Evolutionary conservation across 225 moss, liverwort and hornwort species (phyloP), one percentile per base, ranked within the genome.

Genomic region (Pseudisothecium myosuroides): DNA sequence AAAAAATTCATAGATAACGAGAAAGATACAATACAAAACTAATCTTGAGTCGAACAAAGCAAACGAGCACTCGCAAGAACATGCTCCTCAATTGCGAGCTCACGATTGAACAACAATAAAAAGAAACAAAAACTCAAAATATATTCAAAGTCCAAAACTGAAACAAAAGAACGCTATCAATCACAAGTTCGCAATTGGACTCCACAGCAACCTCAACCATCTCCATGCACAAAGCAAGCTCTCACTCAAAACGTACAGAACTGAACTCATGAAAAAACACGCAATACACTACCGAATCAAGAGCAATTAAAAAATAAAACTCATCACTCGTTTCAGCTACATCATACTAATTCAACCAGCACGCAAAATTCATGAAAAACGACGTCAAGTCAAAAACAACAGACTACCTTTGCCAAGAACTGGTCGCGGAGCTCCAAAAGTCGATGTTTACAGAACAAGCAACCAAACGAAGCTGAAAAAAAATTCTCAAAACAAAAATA

Each of bases 341-440:
- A 26, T 47, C 54, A 63, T 27, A 73, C 36, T 10, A 85, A 71
- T 36, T 64, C 81, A 81, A 58, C 17, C 45, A 63, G 68, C 36
- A 66, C 29, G 31, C 6, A 54, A 69, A 62, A 31, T 26, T 80
- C 87, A 84, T 79, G 59, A 87, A 45, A 69, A 84, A 87, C 41
- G 43, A 34, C 83, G 72, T 71, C 61, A 18, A 72, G 54, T 41
- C 3, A 27, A 79, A 43, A 61, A 36, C 23, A 80, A 84, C 37
- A 79, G 49, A 71, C 43, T 72, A 87, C 90, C 90, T 80, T 80
- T 32, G 55, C 85, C 87, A 90, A 90, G 79, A 91, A 81, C 59
- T 82, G 66, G 32, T 75, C 88, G 41, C 19, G 32, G 31, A 85
- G 60, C 59, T 88, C 81, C 81, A 19, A 31, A 85, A 66, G 66